phyloP scores from a whole-genome alignment of 352 stramenopile genomes.

The Thalassiosira pacifica region DNA sequence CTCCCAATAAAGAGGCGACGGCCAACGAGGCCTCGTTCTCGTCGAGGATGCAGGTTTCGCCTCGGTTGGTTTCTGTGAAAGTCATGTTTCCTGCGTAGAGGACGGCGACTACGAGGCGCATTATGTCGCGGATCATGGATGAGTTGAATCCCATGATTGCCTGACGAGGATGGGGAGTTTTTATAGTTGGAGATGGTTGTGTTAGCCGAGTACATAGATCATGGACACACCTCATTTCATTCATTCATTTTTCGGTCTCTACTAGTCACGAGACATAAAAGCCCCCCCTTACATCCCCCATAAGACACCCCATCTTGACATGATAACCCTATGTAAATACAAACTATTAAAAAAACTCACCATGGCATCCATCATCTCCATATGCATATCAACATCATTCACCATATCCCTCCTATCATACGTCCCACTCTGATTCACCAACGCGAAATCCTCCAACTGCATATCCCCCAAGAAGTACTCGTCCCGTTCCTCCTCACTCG shows the following conservation, averaged over 20 bases:
- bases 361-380: constrained; percentile 85
- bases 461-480: constrained; percentile 71
- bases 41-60: constrained; percentile 87
- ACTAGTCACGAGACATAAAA: no score
- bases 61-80: constrained; percentile 84
- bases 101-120: constrained; percentile 84
- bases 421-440: constrained; percentile 91
- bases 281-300: no score
- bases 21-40: constrained; percentile 80
- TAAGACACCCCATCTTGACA: neutral
- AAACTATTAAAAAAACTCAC: no score
- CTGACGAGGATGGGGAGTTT: no score
- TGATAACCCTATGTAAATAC: no score
- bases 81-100: constrained; percentile 89
- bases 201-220: no score
- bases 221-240: no score
- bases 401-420: constrained; percentile 82
- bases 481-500: constrained; percentile 86
- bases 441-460: constrained; percentile 88
- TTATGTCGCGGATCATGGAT: constrained; percentile 74
- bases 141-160: constrained; percentile 79
- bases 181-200: no score
- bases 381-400: constrained; percentile 70
- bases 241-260: no score
- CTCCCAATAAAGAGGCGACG: constrained; percentile 60